Evolutionary conservation across 1,139 yeast genomes (phyloP).

Genomic region (Candida sojae): DNA sequence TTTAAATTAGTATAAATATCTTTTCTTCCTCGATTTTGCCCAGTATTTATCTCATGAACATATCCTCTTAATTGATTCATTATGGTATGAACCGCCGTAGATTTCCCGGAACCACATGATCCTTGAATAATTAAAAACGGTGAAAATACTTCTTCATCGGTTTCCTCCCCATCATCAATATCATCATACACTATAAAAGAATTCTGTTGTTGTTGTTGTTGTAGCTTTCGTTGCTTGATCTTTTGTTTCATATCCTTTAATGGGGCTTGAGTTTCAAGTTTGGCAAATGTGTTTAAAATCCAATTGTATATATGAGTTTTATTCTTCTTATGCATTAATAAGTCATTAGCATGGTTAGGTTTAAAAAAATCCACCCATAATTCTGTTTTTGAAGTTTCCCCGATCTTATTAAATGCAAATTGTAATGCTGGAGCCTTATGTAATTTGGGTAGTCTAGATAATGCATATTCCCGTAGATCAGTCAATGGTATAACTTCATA

Average conservation of each 20-base stretch:
- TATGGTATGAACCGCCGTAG: slow-evolving; percentile 71
- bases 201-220: slow-evolving; percentile 8
- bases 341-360: slow-evolving; percentile 38
- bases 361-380: slow-evolving; percentile 49
- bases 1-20: slow-evolving; percentile 66
- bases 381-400: slow-evolving; percentile 2
- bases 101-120: slow-evolving; percentile 75
- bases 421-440: slow-evolving; percentile 17
- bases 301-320: slow-evolving; percentile 38
- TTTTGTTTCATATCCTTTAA: slow-evolving; percentile 26
- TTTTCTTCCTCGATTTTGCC: slow-evolving; percentile 70
- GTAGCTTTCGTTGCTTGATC: slow-evolving; percentile 12
- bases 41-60: slow-evolving; percentile 80
- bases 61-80: slow-evolving; percentile 67
- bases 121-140: slow-evolving; percentile 75
- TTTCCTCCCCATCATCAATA: slow-evolving; percentile 23
- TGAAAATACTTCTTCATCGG: slow-evolving; percentile 44
- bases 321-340: slow-evolving; percentile 31
- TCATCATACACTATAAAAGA: slow-evolving; percentile 37
- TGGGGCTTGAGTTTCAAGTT: slow-evolving; percentile 32
- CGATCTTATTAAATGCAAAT: slow-evolving; percentile 22
- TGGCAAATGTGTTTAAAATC: slow-evolving; percentile 50
- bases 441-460: slow-evolving; percentile 16
- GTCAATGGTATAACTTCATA: not conserved
- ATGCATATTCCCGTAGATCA: slow-evolving; percentile 7